phyloP scores from a whole-genome alignment of 2,329 filamentous ascomycete genomes.

The Colletotrichum sojae region DNA sequence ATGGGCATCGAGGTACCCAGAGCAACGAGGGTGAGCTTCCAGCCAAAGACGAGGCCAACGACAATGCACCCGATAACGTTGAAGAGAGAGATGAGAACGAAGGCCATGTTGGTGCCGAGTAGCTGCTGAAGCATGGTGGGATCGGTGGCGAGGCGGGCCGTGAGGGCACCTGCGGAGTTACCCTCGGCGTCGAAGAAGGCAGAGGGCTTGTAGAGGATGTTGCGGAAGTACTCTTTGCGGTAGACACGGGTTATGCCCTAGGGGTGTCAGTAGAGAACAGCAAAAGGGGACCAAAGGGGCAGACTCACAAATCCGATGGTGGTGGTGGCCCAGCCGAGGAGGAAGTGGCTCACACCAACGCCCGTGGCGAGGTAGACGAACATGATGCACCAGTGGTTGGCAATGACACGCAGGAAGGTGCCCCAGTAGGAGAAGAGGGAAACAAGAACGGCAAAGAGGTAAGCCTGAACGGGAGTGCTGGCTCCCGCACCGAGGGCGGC shows the following conservation, averaged over 20 bases:
- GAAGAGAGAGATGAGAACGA: slow-evolving; percentile 39
- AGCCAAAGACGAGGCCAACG: slow-evolving; percentile 54
- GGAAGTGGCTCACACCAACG: slow-evolving; percentile 43
- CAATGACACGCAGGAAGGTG: slow-evolving; percentile 43
- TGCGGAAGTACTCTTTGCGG: slow-evolving; percentile 50
- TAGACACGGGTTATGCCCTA: slow-evolving; percentile 39
- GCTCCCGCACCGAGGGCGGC: slow-evolving; percentile 39
- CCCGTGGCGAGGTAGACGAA: slow-evolving; percentile 42
- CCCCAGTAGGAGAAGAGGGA: slow-evolving; percentile 39
- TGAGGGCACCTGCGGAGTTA: slow-evolving; percentile 45
- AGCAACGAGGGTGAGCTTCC: slow-evolving; percentile 56
- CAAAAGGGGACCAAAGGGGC: no score
- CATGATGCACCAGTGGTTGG: slow-evolving; percentile 55
- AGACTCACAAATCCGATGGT: slow-evolving; percentile 40
- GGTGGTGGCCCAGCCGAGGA: slow-evolving; percentile 50
- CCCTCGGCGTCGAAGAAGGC: slow-evolving; percentile 49
- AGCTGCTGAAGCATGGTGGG: slow-evolving; percentile 41
- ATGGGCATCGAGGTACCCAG: slow-evolving; percentile 44
- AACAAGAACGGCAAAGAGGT: slow-evolving; percentile 37
- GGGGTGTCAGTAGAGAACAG: not conserved
- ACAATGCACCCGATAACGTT: slow-evolving; percentile 41
- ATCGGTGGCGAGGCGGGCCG: slow-evolving; percentile 44
- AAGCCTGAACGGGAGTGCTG: slow-evolving; percentile 38
- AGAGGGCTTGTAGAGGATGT: slow-evolving; percentile 47
- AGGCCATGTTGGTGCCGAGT: slow-evolving; percentile 41